Base-by-base conservation (phyloP, 1,284 basidiomycete species). In the Tilletia horrida region DNA sequence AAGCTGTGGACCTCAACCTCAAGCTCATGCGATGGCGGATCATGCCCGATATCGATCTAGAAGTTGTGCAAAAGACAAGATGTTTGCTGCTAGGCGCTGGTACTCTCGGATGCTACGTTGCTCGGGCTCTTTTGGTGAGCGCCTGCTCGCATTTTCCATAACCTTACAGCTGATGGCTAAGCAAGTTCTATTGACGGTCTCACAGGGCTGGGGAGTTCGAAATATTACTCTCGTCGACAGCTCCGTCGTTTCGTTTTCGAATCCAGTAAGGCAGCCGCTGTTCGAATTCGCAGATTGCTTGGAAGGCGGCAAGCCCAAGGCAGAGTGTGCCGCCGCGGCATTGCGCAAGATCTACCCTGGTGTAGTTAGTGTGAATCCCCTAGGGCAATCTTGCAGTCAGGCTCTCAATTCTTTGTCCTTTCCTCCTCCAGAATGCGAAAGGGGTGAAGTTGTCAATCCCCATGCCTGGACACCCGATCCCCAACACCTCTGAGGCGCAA, bases 1-100 rank as follows among this genome's bases (percentile, higher is more conserved):
- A 97, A 82, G 96, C 96, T 0, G 92, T 97, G 11, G 93, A 97
- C 82, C 85, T 99, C 42, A 98, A 98, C 80, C 85, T 98, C 64
- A 97, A 97, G 82, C 86, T 99, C 27, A 97, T 99, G 95, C 87
- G 93, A 35, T 98, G 95, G 95, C 87, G 95, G 9, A 93, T 98
- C 72, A 85, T 98, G 57, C 95, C 96, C 1, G 84, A 87, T 0
- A 87, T 99, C 57, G 87, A 97, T 72, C 86, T 98, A 7, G 93
- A 96, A 64, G 91, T 89, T 82, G 87, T 99, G 29, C 88, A 91
- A 1, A 81, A 82, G 0, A 93, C 92, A 0, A 87, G 85, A 63
- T 96, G 92, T 81, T 84, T 98, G 1, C 84, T 97, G 1, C 87
- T 98, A 0, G 96, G 95, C 3, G 93, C 95, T 0, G 95, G 96